phyloP scores from a whole-genome alignment of 495 filamentous ascomycete species.

The Filosporella fistucella region DNA sequence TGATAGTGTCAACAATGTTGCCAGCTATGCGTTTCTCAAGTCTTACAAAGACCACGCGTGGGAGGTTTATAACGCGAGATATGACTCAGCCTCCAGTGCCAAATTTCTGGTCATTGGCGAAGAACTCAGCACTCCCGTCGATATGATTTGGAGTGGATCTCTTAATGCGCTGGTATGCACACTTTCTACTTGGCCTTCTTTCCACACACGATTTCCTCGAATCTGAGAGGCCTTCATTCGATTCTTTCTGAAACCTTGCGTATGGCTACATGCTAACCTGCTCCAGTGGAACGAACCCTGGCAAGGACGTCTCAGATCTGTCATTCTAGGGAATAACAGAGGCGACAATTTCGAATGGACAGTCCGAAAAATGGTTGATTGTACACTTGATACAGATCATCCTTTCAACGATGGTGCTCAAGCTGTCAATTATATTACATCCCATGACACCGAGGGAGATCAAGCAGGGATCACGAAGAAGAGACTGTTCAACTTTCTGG shows the following conservation, averaged over 20 bases:
- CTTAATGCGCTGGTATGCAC: slow-evolving; percentile 28
- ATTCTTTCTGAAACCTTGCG: no score
- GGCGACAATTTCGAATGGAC: slow-evolving; percentile 27
- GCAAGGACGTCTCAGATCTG: slow-evolving; percentile 21
- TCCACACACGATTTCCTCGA: no score
- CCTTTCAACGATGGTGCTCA: slow-evolving; percentile 26
- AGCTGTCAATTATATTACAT: slow-evolving; percentile 31
- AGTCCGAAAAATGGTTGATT: slow-evolving; percentile 26
- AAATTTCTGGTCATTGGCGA: slow-evolving; percentile 31
- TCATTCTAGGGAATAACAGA: slow-evolving; percentile 18
- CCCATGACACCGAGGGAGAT: slow-evolving; percentile 28
- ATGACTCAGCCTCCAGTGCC: slow-evolving; percentile 10
- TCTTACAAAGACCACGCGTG: slow-evolving; percentile 26
- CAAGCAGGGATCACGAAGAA: slow-evolving; percentile 16
- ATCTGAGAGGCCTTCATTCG: no score
- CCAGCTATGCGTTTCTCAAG: slow-evolving; percentile 28
- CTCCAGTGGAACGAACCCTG: slow-evolving; percentile 30
- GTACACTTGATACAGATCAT: slow-evolving; percentile 21
- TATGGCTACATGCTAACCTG: no score
- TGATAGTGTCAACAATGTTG: slow-evolving; percentile 30
- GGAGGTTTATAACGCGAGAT: slow-evolving; percentile 19
- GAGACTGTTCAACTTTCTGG: slow-evolving; percentile 27
- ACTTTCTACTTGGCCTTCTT: no score
- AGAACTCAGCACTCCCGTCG: slow-evolving; percentile 25
- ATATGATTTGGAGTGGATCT: slow-evolving; percentile 20